Conservation (phyloP, 768 basidiomycete species). For the Lactifluus volemus region DNA sequence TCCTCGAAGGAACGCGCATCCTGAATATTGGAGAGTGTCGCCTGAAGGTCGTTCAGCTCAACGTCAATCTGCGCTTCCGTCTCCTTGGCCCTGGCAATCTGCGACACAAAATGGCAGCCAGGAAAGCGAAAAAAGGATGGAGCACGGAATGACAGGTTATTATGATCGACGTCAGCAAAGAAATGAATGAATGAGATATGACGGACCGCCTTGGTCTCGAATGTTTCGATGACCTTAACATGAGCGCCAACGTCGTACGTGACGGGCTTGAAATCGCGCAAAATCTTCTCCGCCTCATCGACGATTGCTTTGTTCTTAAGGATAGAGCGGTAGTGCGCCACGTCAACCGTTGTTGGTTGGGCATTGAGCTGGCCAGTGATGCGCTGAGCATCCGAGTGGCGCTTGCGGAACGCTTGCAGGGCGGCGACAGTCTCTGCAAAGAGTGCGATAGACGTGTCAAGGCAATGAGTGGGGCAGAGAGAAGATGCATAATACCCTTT, state of each 20-base stretch:
- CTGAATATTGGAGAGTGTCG: conserved; percentile 94
- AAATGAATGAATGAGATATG: conserved; percentile 7
- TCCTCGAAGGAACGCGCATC: conserved; percentile 96
- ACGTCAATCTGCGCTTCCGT: conserved; percentile 84
- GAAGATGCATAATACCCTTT: conserved; percentile 50
- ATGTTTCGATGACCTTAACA: conserved; percentile 92
- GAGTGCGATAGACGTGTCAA: background rate
- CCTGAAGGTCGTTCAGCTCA: conserved; percentile 86
- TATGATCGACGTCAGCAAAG: background rate
- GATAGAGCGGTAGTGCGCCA: conserved; percentile 83
- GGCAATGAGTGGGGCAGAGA: background rate
- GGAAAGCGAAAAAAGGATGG: background rate
- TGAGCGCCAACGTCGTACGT: conserved; percentile 87
- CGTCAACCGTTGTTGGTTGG: conserved; percentile 79
- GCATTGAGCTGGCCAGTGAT: conserved; percentile 51
- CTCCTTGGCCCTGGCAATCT: conserved; percentile 86
- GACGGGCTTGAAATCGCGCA: conserved; percentile 87
- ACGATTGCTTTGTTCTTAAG: conserved; percentile 91
- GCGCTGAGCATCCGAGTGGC: conserved; percentile 82
- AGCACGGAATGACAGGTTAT: background rate
- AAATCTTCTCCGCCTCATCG: conserved; percentile 84
- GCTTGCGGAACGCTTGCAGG: conserved; percentile 94
- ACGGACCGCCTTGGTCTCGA: conserved; percentile 91
- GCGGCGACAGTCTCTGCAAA: conserved; percentile 76
- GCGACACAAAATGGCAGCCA: background rate